Evolutionary conservation across 495 filamentous ascomycete genomes (phyloP).

Genomic region (Lophiostoma macrostomum): DNA sequence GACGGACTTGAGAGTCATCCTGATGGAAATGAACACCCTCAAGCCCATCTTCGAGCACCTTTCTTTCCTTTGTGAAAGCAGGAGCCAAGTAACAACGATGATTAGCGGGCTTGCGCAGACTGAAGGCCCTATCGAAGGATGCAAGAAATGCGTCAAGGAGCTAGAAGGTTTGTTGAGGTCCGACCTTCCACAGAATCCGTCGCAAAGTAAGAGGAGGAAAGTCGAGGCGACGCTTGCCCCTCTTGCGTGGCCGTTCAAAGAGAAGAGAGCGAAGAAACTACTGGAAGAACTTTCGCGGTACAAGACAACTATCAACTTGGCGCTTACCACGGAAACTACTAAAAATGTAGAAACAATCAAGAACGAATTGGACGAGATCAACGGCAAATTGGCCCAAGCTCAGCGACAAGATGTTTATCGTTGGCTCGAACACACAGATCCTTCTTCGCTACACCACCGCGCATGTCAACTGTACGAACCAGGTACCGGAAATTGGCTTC

Average conservation of each 20-base stretch:
- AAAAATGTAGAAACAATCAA: no score
- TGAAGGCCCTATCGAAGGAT: constrained; percentile 9
- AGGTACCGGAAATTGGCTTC: no score
- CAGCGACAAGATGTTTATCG: no score
- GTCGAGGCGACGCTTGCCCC: constrained; percentile 10
- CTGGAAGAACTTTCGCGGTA: constrained; percentile 33
- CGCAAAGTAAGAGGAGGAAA: constrained; percentile 1
- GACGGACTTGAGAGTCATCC: constrained; percentile 31
- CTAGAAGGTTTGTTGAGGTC: constrained; percentile 3
- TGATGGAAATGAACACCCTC: constrained; percentile 31
- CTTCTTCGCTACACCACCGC: no score
- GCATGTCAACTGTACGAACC: no score
- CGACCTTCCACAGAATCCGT: not conserved
- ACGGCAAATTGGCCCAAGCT: no score
- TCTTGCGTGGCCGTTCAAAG: constrained; percentile 35
- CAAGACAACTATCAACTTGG: constrained; percentile 35
- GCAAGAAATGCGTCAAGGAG: not conserved
- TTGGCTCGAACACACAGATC: no score
- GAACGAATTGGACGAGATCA: no score
- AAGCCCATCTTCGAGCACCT: constrained; percentile 31
- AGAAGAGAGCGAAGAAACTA: constrained; percentile 23
- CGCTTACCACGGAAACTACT: constrained; percentile 23
- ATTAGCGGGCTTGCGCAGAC: not conserved
- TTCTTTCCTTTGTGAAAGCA: constrained; percentile 14
- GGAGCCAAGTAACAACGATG: no score